A percentile compares a stretch with the other conserved stretches of the same genome.
These are phyloP conservation scores for Apiosordaria backusii DNA, from an alignment of 495 filamentous ascomycete genomes.

Conservation along the genomic window DNA sequence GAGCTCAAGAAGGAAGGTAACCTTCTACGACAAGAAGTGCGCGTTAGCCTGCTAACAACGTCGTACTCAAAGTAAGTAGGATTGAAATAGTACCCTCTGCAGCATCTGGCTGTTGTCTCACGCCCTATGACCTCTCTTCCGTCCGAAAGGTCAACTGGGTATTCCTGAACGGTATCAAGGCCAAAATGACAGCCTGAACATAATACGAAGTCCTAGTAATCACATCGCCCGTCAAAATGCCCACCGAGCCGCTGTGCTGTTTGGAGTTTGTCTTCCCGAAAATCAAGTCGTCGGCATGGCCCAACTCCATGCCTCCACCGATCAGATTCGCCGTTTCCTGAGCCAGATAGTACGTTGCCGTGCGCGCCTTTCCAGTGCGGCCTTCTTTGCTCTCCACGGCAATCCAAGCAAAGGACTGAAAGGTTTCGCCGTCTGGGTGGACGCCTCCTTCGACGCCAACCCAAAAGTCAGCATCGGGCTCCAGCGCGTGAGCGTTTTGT, in stretches of 20 bases:
- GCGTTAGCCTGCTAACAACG: background rate
- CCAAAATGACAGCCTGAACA: slow-evolving; percentile 26
- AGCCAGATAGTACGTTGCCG: slow-evolving; percentile 27
- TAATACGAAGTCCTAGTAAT: slow-evolving; percentile 21
- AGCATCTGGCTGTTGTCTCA: background rate
- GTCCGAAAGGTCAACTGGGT: slow-evolving; percentile 12
- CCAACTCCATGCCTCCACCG: slow-evolving; percentile 24
- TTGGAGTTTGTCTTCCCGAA: slow-evolving; percentile 23
- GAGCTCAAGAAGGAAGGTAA: too few relatives aligned
- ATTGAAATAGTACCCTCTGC: background rate
- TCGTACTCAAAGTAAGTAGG: background rate
- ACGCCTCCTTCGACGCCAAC: slow-evolving; percentile 33
- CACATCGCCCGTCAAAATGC: slow-evolving; percentile 26
- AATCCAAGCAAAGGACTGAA: slow-evolving; percentile 34
- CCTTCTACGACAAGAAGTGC: background rate
- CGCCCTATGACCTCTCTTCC: background rate
- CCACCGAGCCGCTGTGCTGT: slow-evolving; percentile 27
- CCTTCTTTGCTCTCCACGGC: slow-evolving; percentile 18
- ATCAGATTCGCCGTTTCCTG: slow-evolving; percentile 22
- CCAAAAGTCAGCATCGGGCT: slow-evolving; percentile 27
- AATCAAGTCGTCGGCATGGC: slow-evolving; percentile 23
- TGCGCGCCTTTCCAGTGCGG: slow-evolving; percentile 28
- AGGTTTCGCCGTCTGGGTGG: slow-evolving; percentile 9
- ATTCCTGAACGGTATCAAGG: slow-evolving; percentile 29
- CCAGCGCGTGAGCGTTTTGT: slow-evolving; percentile 16